These are phyloP conservation scores for Botrytis galanthina DNA, from an alignment of 2,329 filamentous ascomycete species.

Conservation along the genomic window DNA sequence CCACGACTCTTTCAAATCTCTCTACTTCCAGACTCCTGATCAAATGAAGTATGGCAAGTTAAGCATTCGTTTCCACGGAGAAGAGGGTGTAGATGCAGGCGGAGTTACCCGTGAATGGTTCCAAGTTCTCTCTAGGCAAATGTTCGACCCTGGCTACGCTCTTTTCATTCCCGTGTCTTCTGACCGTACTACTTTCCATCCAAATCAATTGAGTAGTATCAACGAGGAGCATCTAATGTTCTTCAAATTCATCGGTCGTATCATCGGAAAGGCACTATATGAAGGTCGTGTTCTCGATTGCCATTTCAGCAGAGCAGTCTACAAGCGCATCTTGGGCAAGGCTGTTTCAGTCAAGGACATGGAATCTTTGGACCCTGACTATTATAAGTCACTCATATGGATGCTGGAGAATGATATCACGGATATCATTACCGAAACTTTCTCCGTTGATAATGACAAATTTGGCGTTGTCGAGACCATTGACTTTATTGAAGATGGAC, in stretches of 20 bases:
- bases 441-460: slow-evolving; percentile 88
- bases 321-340: slow-evolving; percentile 95
- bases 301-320: slow-evolving; percentile 97
- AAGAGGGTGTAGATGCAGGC: slow-evolving; percentile 96
- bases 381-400: slow-evolving; percentile 98
- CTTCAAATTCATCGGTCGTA: slow-evolving; percentile 98
- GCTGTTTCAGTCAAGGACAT: slow-evolving; percentile 97
- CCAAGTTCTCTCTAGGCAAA: slow-evolving; percentile 92
- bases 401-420: slow-evolving; percentile 97
- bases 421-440: slow-evolving; percentile 94
- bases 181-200: slow-evolving; percentile 97
- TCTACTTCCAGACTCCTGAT: slow-evolving; percentile 94
- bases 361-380: slow-evolving; percentile 97
- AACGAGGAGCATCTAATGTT: slow-evolving; percentile 96
- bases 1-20: slow-evolving; percentile 95
- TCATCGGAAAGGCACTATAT: slow-evolving; percentile 97
- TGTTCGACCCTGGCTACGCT: slow-evolving; percentile 98
- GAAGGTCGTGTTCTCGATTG: slow-evolving; percentile 95
- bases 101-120: slow-evolving; percentile 99
- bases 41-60: slow-evolving; percentile 99
- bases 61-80: slow-evolving; percentile 94
- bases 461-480: slow-evolving; percentile 88
- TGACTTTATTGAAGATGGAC: slow-evolving; percentile 82
- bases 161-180: slow-evolving; percentile 95
- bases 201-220: slow-evolving; percentile 88